These are phyloP conservation scores for Monosporozyma unispora DNA, from an alignment of 805 yeast species.

Conservation along the genomic window DNA sequence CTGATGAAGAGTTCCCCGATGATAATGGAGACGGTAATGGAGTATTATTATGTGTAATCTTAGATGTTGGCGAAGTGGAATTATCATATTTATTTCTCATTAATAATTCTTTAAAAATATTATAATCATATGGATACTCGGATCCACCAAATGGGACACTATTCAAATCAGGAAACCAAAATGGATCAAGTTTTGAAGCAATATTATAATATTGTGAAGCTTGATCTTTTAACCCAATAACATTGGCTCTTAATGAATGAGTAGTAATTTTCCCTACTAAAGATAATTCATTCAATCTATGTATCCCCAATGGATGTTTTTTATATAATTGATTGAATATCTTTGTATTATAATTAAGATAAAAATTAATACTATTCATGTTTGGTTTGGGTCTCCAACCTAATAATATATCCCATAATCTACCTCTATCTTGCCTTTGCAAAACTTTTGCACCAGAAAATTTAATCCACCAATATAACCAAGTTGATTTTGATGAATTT, in stretches of 20 bases:
- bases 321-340: slow-evolving; percentile 23
- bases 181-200: slow-evolving; percentile 20
- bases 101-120: slow-evolving; percentile 24
- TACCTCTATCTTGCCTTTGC: slow-evolving; percentile 71
- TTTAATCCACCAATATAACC: slow-evolving; percentile 94
- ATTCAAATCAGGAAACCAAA: slow-evolving; percentile 32
- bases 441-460: slow-evolving; percentile 83
- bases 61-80: not conserved
- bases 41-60: not conserved
- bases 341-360: slow-evolving; percentile 29
- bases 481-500: slow-evolving; percentile 53
- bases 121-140: slow-evolving; percentile 19
- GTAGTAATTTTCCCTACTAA: slow-evolving; percentile 10
- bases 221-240: slow-evolving; percentile 4
- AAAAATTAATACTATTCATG: slow-evolving; percentile 24
- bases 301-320: slow-evolving; percentile 1
- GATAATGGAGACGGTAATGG: not conserved
- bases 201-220: not conserved
- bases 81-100: slow-evolving; percentile 19
- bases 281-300: slow-evolving; percentile 4
- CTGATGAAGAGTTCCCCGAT: not conserved
- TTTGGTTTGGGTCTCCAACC: slow-evolving; percentile 56
- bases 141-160: slow-evolving; percentile 20
- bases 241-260: slow-evolving; percentile 1
- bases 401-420: slow-evolving; percentile 79